Conservation (phyloP, 78 protist species). For the Fonticula alba region DNA sequence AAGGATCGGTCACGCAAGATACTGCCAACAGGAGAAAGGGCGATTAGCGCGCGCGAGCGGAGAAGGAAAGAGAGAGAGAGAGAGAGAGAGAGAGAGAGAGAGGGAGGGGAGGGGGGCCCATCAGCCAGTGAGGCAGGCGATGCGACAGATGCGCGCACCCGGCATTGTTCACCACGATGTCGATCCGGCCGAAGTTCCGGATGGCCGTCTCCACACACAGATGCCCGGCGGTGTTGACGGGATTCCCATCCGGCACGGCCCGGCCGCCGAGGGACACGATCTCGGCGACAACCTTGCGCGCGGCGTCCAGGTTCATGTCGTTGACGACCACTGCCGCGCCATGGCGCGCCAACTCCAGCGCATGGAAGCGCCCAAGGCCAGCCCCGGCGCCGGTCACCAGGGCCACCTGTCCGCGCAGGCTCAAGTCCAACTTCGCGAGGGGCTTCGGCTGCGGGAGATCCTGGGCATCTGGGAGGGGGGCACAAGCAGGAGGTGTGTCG, state of each 20-base stretch:
- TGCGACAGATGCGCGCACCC: slow-evolving; percentile 10
- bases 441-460: too few species aligned
- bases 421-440: too few species aligned
- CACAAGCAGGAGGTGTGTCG: too few species aligned
- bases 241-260: slow-evolving; percentile 26
- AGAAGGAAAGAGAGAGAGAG: too few species aligned
- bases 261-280: slow-evolving; percentile 40
- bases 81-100: too few species aligned
- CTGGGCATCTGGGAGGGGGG: too few species aligned
- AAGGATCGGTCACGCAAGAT: slow-evolving; percentile 53
- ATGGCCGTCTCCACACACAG: slow-evolving; percentile 48
- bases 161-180: slow-evolving; percentile 65
- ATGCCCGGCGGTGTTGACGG: slow-evolving; percentile 50
- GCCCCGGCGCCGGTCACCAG: slow-evolving; percentile 60
- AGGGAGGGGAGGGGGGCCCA: too few species aligned
- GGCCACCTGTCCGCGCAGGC: slow-evolving; percentile 35
- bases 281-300: slow-evolving; percentile 56
- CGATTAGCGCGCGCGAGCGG: neutral
- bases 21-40: slow-evolving; percentile 22
- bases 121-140: too few species aligned
- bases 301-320: slow-evolving; percentile 56
- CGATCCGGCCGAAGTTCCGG: slow-evolving; percentile 50
- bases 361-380: slow-evolving; percentile 29
- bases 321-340: slow-evolving; percentile 70
- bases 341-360: slow-evolving; percentile 39